Percentiles rank a stretch among this genome's conserved stretches.
Conservation (phyloP, 345 rosid genomes). For the Garcia nutans region DNA sequence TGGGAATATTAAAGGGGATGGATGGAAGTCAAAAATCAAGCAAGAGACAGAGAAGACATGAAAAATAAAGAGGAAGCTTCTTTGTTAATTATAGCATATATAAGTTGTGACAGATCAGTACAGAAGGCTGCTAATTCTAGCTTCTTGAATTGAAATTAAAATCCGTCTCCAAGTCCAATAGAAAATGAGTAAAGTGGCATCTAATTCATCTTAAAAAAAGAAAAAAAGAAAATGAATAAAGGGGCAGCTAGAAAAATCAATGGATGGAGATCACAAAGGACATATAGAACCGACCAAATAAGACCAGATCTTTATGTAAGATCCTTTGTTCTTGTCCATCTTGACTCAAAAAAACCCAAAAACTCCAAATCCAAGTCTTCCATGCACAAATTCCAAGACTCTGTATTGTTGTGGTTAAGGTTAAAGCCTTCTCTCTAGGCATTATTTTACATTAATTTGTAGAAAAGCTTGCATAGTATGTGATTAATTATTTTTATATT, state of each 20-base stretch:
- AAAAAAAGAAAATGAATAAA: conserved; percentile 30
- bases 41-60: conserved; percentile 13
- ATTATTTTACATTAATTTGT: background rate
- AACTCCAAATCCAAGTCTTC: conserved; percentile 13
- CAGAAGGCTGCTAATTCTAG: background rate
- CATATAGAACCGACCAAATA: conserved; percentile 38
- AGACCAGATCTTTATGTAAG: conserved; percentile 38
- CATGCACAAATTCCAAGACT: conserved; percentile 37
- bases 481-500: background rate
- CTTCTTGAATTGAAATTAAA: background rate
- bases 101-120: conserved; percentile 7
- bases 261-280: conserved; percentile 36
- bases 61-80: conserved; percentile 4
- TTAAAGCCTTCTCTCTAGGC: background rate
- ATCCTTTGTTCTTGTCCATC: conserved; percentile 40
- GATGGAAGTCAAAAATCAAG: conserved; percentile 5
- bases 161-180: conserved; percentile 18
- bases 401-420: conserved; percentile 18
- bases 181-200: conserved; percentile 20
- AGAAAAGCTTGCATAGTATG: background rate
- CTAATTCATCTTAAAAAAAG: background rate
- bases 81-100: background rate
- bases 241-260: conserved; percentile 34
- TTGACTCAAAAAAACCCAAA: conserved; percentile 10
- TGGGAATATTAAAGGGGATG: too few relatives aligned